Evolutionary conservation across 202 grass and related monocot species (phyloP).

Genomic region (Digitaria exilis): DNA sequence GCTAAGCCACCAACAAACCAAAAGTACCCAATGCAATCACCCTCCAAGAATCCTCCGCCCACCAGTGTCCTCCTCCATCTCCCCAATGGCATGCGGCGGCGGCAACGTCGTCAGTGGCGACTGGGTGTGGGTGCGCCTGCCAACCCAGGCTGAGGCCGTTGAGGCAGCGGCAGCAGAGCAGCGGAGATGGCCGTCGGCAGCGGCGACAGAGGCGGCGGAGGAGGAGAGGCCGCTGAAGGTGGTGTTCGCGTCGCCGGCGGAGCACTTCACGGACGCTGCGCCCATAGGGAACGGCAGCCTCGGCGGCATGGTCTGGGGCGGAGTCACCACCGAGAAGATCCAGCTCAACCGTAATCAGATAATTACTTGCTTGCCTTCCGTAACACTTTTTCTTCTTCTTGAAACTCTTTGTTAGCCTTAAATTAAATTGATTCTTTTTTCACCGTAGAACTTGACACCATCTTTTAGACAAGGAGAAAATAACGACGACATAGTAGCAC

Average conservation of each 20-base stretch:
- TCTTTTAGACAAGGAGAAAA: too few relatives aligned
- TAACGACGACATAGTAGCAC: too few relatives aligned
- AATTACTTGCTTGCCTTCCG: too few relatives aligned
- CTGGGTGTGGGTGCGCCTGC: neutral
- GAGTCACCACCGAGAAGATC: constrained; percentile 69
- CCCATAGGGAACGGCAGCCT: constrained; percentile 81
- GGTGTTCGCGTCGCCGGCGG: constrained; percentile 58
- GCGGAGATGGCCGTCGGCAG: neutral
- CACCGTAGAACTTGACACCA: too few relatives aligned
- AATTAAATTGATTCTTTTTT: too few relatives aligned
- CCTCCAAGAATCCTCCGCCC: neutral
- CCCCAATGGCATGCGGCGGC: neutral
- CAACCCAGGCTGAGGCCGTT: neutral
- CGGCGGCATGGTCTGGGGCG: constrained; percentile 80
- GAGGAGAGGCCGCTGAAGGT: constrained; percentile 56
- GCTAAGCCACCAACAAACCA: neutral
- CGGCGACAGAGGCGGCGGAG: neutral
- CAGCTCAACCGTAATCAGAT: constrained; percentile 60
- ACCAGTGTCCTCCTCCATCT: neutral
- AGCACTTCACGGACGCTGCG: constrained; percentile 72
- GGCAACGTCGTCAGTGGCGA: neutral
- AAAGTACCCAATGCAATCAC: neutral
- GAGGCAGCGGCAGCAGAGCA: neutral
- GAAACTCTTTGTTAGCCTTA: too few relatives aligned
- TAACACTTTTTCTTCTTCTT: too few relatives aligned